phyloP scores from a whole-genome alignment of 805 yeast genomes.

The Suhomyces tanzawaensis region DNA sequence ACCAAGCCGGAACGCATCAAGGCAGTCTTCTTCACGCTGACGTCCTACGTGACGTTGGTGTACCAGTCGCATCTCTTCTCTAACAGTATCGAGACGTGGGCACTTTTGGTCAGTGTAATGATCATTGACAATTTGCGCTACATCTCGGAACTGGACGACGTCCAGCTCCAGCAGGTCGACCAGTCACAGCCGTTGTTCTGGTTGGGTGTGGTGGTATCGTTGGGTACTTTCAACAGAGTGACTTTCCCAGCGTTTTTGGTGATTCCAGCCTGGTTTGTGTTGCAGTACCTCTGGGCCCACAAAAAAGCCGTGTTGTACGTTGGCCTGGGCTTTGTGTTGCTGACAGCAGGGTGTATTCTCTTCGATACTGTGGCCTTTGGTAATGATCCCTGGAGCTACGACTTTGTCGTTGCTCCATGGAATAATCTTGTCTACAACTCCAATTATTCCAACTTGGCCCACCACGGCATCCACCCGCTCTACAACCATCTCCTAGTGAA shows the following conservation, averaged over 20 bases:
- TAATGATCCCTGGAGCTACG: slow-evolving; percentile 1
- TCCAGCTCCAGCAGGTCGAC: not conserved
- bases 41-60: slow-evolving; percentile 69
- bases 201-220: slow-evolving; percentile 50
- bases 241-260: slow-evolving; percentile 77
- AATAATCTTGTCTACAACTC: slow-evolving; percentile 77
- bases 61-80: slow-evolving; percentile 87
- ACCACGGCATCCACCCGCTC: slow-evolving; percentile 82
- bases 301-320: slow-evolving; percentile 27
- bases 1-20: slow-evolving; percentile 49
- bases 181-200: slow-evolving; percentile 11
- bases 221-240: slow-evolving; percentile 82
- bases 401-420: slow-evolving; percentile 60
- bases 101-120: slow-evolving; percentile 50
- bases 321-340: slow-evolving; percentile 27
- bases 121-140: slow-evolving; percentile 45
- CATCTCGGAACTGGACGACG: slow-evolving; percentile 4
- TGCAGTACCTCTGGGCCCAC: slow-evolving; percentile 41
- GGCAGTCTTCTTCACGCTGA: slow-evolving; percentile 49
- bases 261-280: slow-evolving; percentile 53
- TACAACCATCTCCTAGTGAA: slow-evolving; percentile 74
- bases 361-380: slow-evolving; percentile 54
- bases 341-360: slow-evolving; percentile 38
- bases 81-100: slow-evolving; percentile 73
- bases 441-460: slow-evolving; percentile 52